Base-by-base conservation (phyloP, 1,139 yeast species). In the Hyphopichia pseudoburtonii region DNA sequence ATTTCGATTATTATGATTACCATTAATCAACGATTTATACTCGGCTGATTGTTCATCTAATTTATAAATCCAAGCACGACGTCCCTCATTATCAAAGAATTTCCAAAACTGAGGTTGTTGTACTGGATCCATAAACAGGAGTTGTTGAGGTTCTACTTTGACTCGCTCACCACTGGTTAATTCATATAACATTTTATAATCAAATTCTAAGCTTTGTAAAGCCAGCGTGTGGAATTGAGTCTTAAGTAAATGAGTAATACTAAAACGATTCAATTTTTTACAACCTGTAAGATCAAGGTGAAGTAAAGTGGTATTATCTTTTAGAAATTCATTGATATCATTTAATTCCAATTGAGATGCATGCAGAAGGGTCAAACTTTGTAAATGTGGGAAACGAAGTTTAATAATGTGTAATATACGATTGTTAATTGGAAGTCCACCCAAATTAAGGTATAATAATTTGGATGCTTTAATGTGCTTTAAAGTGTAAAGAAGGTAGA, bases 31-130 rank as follows among this genome's bases (percentile, higher is more conserved):
- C 43, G 60, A 59, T 45, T 58, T 58, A 47, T 60, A 63, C 12
- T 62, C 62, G 3, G 66, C 62, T 40, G 66, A 66, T 3, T 48
- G 41, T 14, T 60, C 50, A 12, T 66, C 73, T 17, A 79, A 62
- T 52, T 76, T 78, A 55, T 80, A 84, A 16, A 86, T 58, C 96
- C 96, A 88, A n/a, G 86, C 81, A 43, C 96, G 70, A 45, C 96
- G 71, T 5, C 95, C 95, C 60, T 69, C 79, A 51, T 66, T 79
- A 57, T 62, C 82, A 49, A 60, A 78, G 51, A 68, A 72, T 54
- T 66, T 70, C 87, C 84, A 67, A 37, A 75, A 58, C 33, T 60
- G 62, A 1, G 73, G 73, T 8, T 47, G 49, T 14, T 33, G 44
- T 4, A 48, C 43, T 23, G 54, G 52, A 36, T 60, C 61, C 34